Evolutionary conservation across 2,329 filamentous ascomycete species (phyloP), one percentile per base, ranked within the genome.

Genomic region (Penicillium corylophilum): DNA sequence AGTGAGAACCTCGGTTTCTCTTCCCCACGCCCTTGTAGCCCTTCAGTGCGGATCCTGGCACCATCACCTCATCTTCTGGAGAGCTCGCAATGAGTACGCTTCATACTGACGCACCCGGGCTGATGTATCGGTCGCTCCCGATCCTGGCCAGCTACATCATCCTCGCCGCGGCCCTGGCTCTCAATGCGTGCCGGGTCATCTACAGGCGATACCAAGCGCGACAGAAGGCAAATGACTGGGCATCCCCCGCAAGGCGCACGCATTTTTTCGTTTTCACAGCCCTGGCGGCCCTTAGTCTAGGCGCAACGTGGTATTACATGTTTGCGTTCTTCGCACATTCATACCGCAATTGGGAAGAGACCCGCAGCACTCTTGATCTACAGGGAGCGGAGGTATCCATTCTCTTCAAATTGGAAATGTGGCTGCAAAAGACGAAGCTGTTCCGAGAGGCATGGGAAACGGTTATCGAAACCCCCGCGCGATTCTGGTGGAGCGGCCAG

Each of bases 401-500:
- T 15, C 3, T 59, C 29, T 33, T 33, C 12, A 50, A 50, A 41
- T 60, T 81, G 40, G 74, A 73, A 10, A 74, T 76, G 23, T 85
- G 82, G 82, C 63, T 82, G 52, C 75, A 71, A 41, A 78, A 84
- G 31, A 77, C 77, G 2, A 74, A 81, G 22, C 63, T 84, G 20
- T 75, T 80, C 55, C 67, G 68, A 8, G 79, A 83, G 64, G 76
- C 78, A 10, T 73, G 83, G 51, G 77, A 81, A 53, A 80, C 83
- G 22, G 71, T 83, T 4, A 74, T 80, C 6, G 79, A 80, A 60
- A 80, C 77, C 44, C 73, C 78, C 3, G 77, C 79, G 44, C 77
- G 82, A 15, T 79, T 83, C 62, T 83, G 83, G 77, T 86, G 84
- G 80, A 82, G 79, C 6, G 81, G 82, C 54, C 83, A 87, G 68